These are phyloP conservation scores for Phialophora verrucosa DNA, from an alignment of 2,329 filamentous ascomycete species.

Conservation along the genomic window DNA sequence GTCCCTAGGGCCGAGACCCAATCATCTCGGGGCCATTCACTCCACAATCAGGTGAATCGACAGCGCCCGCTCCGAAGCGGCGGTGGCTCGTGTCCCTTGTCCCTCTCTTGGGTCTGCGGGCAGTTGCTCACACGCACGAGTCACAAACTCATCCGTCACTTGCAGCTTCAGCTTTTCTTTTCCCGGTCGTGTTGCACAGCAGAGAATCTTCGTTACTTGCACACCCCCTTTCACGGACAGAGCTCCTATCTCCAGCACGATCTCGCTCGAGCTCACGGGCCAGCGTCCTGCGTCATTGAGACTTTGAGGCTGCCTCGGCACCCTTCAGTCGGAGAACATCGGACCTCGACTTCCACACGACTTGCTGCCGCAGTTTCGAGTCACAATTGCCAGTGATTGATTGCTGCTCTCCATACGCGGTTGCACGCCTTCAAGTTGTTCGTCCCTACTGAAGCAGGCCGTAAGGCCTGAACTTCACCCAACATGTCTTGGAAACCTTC, in stretches of 20 bases:
- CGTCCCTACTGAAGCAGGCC: conserved; percentile 37
- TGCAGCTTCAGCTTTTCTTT: conserved; percentile 14
- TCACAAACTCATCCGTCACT: conserved; percentile 20
- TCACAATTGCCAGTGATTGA: conserved; percentile 13
- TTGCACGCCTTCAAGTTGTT: conserved; percentile 33
- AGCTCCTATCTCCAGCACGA: conserved; percentile 1
- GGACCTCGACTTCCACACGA: conserved; percentile 25
- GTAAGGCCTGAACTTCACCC: conserved; percentile 40
- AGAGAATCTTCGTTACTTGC: not conserved
- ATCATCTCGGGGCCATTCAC: conserved; percentile 10
- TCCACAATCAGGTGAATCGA: conserved; percentile 14
- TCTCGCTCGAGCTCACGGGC: not conserved
- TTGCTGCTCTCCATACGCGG: conserved; percentile 15
- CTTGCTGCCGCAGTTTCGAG: conserved; percentile 26
- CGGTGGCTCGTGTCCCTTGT: conserved; percentile 1
- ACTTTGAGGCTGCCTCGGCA: conserved; percentile 29
- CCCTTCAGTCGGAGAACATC: conserved; percentile 34
- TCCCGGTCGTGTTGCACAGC: not conserved
- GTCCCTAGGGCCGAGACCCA: conserved; percentile 20
- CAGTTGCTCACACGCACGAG: conserved; percentile 18
- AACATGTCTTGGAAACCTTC: conserved; percentile 92
- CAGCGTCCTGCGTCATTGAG: conserved; percentile 9
- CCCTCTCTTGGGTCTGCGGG: not conserved
- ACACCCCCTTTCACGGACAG: not conserved
- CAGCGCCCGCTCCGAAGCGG: not conserved